Conservation (phyloP, 441 rosid genomes). For the Euphorbia neoarborescens region DNA sequence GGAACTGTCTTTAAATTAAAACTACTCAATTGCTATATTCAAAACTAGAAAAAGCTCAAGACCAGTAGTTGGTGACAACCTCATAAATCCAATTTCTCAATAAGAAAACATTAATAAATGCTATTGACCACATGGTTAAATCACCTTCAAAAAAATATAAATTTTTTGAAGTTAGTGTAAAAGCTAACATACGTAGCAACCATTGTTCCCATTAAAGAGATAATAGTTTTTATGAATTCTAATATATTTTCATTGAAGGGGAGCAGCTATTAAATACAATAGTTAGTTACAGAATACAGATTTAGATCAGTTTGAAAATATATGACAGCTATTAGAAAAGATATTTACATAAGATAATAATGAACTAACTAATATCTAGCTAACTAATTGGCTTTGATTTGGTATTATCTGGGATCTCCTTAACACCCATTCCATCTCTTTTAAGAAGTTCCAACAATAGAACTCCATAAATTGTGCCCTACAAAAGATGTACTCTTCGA, state of each 20-base stretch:
- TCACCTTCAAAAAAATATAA: neutral
- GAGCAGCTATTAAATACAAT: no score
- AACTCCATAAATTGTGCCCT: slow-evolving; percentile 90
- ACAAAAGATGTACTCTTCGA: slow-evolving; percentile 86
- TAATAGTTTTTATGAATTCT: no score
- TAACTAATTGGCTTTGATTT: no score
- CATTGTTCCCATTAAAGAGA: slow-evolving; percentile 99
- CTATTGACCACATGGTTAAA: neutral
- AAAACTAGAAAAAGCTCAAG: neutral
- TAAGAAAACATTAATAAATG: neutral
- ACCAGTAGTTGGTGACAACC: neutral
- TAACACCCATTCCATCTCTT: slow-evolving; percentile 96
- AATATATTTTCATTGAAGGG: no score
- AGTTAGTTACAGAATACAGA: no score
- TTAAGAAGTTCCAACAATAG: slow-evolving; percentile 78
- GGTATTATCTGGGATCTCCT: no score
- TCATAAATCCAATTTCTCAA: neutral
- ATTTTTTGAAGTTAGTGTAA: neutral
- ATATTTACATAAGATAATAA: no score
- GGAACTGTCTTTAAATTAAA: neutral
- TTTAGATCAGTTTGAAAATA: no score
- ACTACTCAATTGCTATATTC: neutral
- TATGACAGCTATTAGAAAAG: no score
- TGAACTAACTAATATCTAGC: no score
- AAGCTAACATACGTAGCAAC: slow-evolving; percentile 71